Conservation (phyloP, 2,329 filamentous ascomycete genomes). For the Calcarisporium arbuscula region DNA sequence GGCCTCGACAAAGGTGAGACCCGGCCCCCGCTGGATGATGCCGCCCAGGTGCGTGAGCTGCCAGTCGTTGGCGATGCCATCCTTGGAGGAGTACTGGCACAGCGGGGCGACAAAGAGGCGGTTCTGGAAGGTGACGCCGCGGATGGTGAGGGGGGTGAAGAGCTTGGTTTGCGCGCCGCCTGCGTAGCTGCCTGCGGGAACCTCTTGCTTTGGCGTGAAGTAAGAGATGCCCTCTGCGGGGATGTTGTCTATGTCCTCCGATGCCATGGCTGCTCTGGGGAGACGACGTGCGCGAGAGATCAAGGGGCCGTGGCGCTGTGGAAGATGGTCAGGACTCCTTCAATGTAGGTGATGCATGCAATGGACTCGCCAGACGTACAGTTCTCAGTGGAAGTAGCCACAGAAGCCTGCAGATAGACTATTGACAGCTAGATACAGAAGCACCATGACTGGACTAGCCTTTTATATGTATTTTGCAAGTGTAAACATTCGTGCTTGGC, state of each 20-base stretch:
- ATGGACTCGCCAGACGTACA: no score
- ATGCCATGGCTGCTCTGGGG: no score
- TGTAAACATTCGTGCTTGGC: no score
- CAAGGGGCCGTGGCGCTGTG: no score
- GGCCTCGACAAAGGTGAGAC: slow-evolving; percentile 60
- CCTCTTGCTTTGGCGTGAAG: slow-evolving; percentile 39
- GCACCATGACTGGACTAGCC: no score
- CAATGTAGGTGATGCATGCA: no score
- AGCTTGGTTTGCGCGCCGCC: slow-evolving; percentile 37
- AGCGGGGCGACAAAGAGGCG: slow-evolving; percentile 38
- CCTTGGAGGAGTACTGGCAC: slow-evolving; percentile 36
- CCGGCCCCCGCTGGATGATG: slow-evolving; percentile 61
- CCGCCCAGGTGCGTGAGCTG: slow-evolving; percentile 68
- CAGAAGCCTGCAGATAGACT: no score
- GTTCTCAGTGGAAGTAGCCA: no score
- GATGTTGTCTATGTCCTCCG: slow-evolving; percentile 18
- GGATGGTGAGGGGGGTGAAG: slow-evolving; percentile 39
- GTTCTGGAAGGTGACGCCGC: slow-evolving; percentile 36
- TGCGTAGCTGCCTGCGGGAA: slow-evolving; percentile 34
- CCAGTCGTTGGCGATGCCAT: slow-evolving; percentile 60
- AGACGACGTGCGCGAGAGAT: no score
- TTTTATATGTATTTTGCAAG: no score
- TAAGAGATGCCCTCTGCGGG: slow-evolving; percentile 29
- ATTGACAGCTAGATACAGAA: no score
- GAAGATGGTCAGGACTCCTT: no score